Percentiles rank a stretch among this genome's conserved stretches.
These are phyloP conservation scores for Trichophyton schoenleinii DNA, from an alignment of 2,329 filamentous ascomycete genomes.

Conservation along the genomic window DNA sequence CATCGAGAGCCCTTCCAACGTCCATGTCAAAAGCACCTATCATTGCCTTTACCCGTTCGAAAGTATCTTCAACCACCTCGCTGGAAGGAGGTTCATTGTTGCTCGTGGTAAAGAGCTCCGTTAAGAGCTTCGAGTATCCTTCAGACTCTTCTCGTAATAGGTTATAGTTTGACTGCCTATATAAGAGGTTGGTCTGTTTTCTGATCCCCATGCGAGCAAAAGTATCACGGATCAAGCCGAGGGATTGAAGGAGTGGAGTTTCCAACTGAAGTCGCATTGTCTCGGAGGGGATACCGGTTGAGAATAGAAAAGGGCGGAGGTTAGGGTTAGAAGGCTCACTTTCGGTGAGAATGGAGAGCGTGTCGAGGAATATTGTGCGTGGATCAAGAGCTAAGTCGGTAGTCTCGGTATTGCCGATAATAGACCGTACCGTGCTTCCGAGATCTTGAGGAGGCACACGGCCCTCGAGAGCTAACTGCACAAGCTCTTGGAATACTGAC, in stretches of 20 bases:
- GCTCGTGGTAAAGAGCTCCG: constrained; percentile 85
- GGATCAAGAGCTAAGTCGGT: constrained; percentile 43
- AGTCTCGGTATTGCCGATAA: constrained; percentile 48
- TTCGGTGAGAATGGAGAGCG: constrained; percentile 65
- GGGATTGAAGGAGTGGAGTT: constrained; percentile 55
- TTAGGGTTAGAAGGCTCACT: constrained; percentile 46
- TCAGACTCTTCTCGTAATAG: constrained; percentile 88
- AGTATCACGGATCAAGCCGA: constrained; percentile 72
- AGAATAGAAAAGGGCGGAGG: constrained; percentile 56
- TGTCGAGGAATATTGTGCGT: constrained; percentile 67
- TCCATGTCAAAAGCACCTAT: constrained; percentile 96
- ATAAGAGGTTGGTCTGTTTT: constrained; percentile 83
- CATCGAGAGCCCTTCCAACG: constrained; percentile 84
- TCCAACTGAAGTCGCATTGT: constrained; percentile 78
- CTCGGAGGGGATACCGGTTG: constrained; percentile 57
- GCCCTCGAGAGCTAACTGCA: constrained; percentile 59
- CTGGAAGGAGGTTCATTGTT: constrained; percentile 59
- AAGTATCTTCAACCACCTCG: constrained; percentile 69
- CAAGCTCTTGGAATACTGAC: constrained; percentile 70
- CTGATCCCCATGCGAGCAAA: constrained; percentile 75
- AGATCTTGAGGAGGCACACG: constrained; percentile 56
- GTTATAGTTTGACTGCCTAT: constrained; percentile 95
- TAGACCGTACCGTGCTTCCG: constrained; percentile 59
- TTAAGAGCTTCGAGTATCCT: constrained; percentile 91
- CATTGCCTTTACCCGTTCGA: constrained; percentile 82